Percentiles rank a stretch among this genome's conserved stretches.
Conservation (phyloP, 2,329 filamentous ascomycete species). For the Trichophyton benhamiae region DNA sequence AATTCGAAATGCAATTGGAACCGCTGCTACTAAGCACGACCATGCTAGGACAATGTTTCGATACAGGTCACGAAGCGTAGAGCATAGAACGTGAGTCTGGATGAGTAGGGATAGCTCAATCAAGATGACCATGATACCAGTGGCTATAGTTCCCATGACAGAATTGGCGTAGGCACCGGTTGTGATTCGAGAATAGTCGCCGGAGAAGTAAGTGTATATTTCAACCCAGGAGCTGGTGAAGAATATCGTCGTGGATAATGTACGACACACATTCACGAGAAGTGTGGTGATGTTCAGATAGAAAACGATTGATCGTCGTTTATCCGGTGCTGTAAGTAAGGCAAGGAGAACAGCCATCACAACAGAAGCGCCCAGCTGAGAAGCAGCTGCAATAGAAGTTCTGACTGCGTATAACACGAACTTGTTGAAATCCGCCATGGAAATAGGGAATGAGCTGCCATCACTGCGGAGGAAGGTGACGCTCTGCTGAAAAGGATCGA, state of each 20-base stretch:
- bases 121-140: constrained; percentile 41
- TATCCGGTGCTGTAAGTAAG: constrained; percentile 53
- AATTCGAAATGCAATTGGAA: constrained; percentile 44
- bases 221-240: constrained; percentile 50
- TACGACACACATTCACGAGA: constrained; percentile 46
- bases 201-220: constrained; percentile 48
- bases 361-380: constrained; percentile 57
- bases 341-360: constrained; percentile 55
- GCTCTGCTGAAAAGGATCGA: constrained; percentile 42
- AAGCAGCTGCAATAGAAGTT: constrained; percentile 52
- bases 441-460: constrained; percentile 31
- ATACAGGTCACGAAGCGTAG: constrained; percentile 35
- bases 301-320: constrained; percentile 53
- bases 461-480: constrained; percentile 38
- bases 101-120: constrained; percentile 49
- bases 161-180: constrained; percentile 34
- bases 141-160: constrained; percentile 39
- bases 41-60: constrained; percentile 35
- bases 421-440: constrained; percentile 34
- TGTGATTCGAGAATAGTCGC: constrained; percentile 43
- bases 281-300: constrained; percentile 53
- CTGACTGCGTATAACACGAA: constrained; percentile 38
- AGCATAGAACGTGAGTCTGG: constrained; percentile 52
- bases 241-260: constrained; percentile 35
- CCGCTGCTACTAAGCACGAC: constrained; percentile 39